These are phyloP conservation scores for Brachypodium distachyon DNA, from an alignment of 202 grass and related monocot species.

Conservation along the genomic window DNA sequence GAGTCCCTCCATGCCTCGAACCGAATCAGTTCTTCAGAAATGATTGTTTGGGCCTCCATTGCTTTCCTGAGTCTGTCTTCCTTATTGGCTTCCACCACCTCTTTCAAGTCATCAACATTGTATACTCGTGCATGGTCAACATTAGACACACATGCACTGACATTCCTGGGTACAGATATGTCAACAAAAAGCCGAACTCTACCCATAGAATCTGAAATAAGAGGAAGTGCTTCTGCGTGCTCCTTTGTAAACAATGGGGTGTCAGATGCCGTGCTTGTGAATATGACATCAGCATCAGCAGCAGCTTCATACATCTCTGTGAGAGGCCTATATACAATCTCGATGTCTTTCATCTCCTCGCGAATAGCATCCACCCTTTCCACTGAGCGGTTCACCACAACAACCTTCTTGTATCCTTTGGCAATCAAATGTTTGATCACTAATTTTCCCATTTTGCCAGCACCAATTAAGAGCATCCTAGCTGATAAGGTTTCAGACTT, in stretches of 20 bases:
- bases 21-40: conserved; percentile 54
- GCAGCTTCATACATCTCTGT: conserved; percentile 68
- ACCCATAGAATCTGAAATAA: conserved; percentile 35
- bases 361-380: conserved; percentile 72
- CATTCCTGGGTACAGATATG: conserved; percentile 87
- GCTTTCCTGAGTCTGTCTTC: conserved; percentile 74
- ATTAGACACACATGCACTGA: conserved; percentile 52
- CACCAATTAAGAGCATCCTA: conserved; percentile 71
- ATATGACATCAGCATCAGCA: conserved; percentile 57
- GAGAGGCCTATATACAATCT: conserved; percentile 69
- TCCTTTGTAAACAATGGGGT: conserved; percentile 67
- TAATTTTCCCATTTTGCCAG: conserved; percentile 81
- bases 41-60: conserved; percentile 76
- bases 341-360: conserved; percentile 55
- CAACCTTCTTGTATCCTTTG: conserved; percentile 75
- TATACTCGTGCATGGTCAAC: conserved; percentile 41
- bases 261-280: conserved; percentile 79
- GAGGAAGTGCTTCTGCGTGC: conserved; percentile 36
- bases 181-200: conserved; percentile 55
- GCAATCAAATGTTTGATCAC: conserved; percentile 74
- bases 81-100: conserved; percentile 86
- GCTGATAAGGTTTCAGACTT: conserved; percentile 39
- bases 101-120: conserved; percentile 82
- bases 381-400: conserved; percentile 70
- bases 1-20: conserved; percentile 87